Base-by-base conservation (phyloP, 225 moss, liverwort and hornwort genomes). In the Rhytidiadelphus loreus region DNA sequence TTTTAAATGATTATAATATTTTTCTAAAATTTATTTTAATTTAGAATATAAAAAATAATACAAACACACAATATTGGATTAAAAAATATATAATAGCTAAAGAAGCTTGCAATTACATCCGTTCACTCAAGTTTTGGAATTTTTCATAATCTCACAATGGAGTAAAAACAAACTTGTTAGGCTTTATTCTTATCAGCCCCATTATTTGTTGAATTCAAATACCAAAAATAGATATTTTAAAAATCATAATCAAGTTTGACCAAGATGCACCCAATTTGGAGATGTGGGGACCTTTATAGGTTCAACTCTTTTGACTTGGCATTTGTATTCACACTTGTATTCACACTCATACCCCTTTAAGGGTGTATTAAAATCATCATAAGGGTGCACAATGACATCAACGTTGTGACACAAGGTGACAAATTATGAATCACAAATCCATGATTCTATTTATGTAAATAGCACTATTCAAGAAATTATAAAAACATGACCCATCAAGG, bases 181-280 rank as follows among this genome's bases (percentile, higher is more conserved):
- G n/a, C n/a, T 68, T 21, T n/a, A n/a, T n/a, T n/a, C n/a, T n/a
- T n/a, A 25, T 70, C 3, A 14, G 0, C 14, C 2, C 0, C 0
- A 1, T 25, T 41, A 41, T 8, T 39, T 5, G 5, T 25, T 25
- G 8, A 8, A 70, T 41, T 15, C 5, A 25, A 39, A 41, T 70
- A 14, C 4, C 8, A 7, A 23, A 68, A 69, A 24, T 69, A 7
- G 4, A 39, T 69, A 24, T 39, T 69, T 69, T 12, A 13, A 24
- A 66, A 69, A 23, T 23, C 8, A 1, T 24, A 14, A 24, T 39
- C 6, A 25, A 24, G 4, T 69, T 69, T 68, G n/a, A 39, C 68
- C 12, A 21, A 66, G 21, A 37, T 8, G 39, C 24, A 41, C 14
- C 3, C 1, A 9, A 20, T 44, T 44, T 16, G 28, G 3, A 16